Base-by-base conservation (phyloP, 1,284 basidiomycete species). In the Cryptococcus sp. region DNA sequence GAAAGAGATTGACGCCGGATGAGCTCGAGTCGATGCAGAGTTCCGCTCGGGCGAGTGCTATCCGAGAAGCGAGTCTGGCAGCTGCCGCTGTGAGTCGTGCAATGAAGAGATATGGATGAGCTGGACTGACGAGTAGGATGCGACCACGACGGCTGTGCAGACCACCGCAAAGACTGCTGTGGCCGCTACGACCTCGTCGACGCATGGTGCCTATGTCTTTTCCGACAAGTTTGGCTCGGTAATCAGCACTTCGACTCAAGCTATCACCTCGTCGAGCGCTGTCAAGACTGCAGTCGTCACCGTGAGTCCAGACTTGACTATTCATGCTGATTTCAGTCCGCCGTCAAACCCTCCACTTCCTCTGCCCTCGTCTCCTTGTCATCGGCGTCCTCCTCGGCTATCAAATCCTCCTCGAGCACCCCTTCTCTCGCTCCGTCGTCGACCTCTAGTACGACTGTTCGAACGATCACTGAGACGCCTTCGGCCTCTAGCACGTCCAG, bases 1-100 rank as follows among this genome's bases (percentile, higher is more conserved):
- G 36, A n/a, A 51, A 57, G 48, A 37, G 56, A 23, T 33, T 57
- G 23, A 57, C 56, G 2, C 56, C 56, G n/a, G 53, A 47, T 11
- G 37, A 57, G 28, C 25, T 57, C 25, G 42, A 37, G 12, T 28
- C 37, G 25, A 52, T 53, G 34, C 46, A 39, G 26, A 48, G 47
- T 34, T 41, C 40, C 1, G 49, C 49, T 5, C 47, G 43, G 23
- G 42, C 40, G 9, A 46, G 41, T 25, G 46, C 45, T n/a, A 38
- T 46, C 19, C 34, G 36, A 6, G 45, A 35, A 10, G 45, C 50
- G 1, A 36, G 43, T n/a, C 39, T 45, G 23, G 42, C 35, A 18
- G 48, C 50, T 22, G 47, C 45, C 9, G 38, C 38, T 25, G 54
- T 56, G 35, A 50, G 54, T 47, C 22, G 14, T 31, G n/a, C 19